Evolutionary conservation across 495 filamentous ascomycete genomes (phyloP), one percentile per base, ranked within the genome.

Genomic region (Neurospora sublineolata): DNA sequence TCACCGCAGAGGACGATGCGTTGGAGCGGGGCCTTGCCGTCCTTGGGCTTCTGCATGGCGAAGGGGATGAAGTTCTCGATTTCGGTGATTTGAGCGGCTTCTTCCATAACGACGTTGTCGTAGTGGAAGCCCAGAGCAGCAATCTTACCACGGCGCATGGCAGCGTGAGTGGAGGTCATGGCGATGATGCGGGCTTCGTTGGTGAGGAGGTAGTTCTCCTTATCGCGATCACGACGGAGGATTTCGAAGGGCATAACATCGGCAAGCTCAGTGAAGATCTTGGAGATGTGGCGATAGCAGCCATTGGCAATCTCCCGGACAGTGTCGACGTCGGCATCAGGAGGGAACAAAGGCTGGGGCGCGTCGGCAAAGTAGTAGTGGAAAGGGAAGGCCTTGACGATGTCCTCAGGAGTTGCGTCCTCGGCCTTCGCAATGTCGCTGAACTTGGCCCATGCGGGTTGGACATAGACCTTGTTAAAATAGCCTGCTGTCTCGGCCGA

Each of bases 81-180:
- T 78, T 99, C 95, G 11, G 96, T 98, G 77, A 98, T 96, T 75
- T 99, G 95, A 27, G 95, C 95, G 3, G 95, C 94, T 83, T 99
- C 95, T 86, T 99, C 95, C 94, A 99, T 97, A 68, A 99, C 85
- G 16, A 99, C 91, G 74, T 97, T 98, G 81, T 98, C 94, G 75
- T 98, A 99, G 74, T 93, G 92, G 84, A 99, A 98, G 7, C 95
- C 96, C 60, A 97, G 85, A 23, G 88, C 86, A 1, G 93, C 90
- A 76, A 99, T 99, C 76, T 98, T 95, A 73, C 92, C 89, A 68
- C 94, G 86, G 72, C 94, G 90, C 90, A 99, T 99, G n/a, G 95
- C 95, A 12, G 95, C 96, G 81, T 99, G 95, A 1, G 95, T 99
- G 3, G 93, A 93, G 11, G 95, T 99, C 96, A 98, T 98, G 69